phyloP scores from a whole-genome alignment of 2,329 filamentous ascomycete genomes.

The Periconia sp. region DNA sequence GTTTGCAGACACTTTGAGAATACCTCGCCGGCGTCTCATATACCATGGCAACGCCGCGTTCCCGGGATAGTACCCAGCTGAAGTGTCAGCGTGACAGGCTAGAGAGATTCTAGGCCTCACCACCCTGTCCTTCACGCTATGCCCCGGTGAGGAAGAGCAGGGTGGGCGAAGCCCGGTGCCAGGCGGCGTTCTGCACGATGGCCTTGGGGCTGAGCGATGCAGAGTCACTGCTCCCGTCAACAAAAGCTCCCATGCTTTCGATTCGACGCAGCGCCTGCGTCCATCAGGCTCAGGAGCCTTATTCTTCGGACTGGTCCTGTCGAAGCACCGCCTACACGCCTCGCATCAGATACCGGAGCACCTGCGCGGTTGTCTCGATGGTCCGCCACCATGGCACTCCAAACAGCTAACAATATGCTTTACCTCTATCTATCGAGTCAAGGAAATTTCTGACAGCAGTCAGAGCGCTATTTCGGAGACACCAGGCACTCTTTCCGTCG shows the following conservation, averaged over 20 bases:
- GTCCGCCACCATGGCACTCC: too few species aligned
- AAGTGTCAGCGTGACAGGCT: too few species aligned
- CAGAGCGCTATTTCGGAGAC: too few species aligned
- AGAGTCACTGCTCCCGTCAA: neutral
- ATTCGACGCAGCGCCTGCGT: neutral
- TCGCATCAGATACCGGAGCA: too few species aligned
- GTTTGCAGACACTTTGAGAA: neutral
- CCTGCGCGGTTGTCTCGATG: too few species aligned
- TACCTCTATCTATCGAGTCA: too few species aligned
- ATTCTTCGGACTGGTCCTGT: too few species aligned
- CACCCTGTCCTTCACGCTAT: neutral
- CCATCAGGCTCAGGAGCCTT: neutral
- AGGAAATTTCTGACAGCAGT: too few species aligned
- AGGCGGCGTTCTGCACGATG: neutral
- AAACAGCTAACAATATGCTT: too few species aligned
- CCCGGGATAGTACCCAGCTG: neutral
- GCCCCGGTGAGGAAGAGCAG: neutral
- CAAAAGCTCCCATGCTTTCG: neutral
- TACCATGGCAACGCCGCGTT: neutral
- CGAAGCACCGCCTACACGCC: too few species aligned
- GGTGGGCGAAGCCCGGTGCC: neutral
- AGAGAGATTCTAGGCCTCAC: too few species aligned
- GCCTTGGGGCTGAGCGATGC: neutral
- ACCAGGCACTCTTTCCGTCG: too few species aligned
- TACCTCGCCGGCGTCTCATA: neutral